phyloP scores from a whole-genome alignment of 139 green algal genomes.

The Chlorella vulgaris region DNA sequence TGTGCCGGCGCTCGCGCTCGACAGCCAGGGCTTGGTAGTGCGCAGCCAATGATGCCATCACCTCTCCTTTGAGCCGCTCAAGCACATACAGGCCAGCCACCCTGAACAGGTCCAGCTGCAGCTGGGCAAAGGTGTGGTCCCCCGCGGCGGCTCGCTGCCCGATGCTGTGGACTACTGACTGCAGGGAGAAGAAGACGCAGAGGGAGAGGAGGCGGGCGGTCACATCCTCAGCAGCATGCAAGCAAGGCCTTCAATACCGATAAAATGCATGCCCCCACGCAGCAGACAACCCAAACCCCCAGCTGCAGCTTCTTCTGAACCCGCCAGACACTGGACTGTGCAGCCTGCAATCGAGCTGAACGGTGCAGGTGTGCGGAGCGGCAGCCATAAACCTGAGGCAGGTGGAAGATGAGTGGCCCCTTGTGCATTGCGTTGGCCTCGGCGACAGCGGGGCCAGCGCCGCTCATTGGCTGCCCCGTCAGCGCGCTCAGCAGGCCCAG shows the following conservation, averaged over 20 bases:
- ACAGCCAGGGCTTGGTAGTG: slow-evolving; percentile 38
- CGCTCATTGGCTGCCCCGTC: slow-evolving; percentile 38
- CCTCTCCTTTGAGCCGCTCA: slow-evolving; percentile 40
- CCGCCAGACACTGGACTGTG: background rate
- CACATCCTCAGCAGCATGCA: background rate
- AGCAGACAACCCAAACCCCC: no score
- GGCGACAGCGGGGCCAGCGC: slow-evolving; percentile 25
- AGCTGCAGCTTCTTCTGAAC: background rate
- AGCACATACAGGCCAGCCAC: slow-evolving; percentile 27
- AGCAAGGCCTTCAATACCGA: no score
- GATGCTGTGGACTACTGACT: slow-evolving; percentile 22
- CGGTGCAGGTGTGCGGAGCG: no score
- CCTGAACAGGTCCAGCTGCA: slow-evolving; percentile 38
- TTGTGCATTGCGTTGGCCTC: slow-evolving; percentile 47
- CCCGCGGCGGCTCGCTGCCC: slow-evolving; percentile 13
- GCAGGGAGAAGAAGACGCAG: background rate
- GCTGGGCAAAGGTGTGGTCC: slow-evolving; percentile 24
- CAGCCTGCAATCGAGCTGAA: no score
- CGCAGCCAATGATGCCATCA: slow-evolving; percentile 24
- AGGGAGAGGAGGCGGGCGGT: background rate
- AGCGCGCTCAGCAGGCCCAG: slow-evolving; percentile 50
- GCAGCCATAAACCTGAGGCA: slow-evolving; percentile 47
- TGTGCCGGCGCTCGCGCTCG: background rate
- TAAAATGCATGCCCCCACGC: no score
- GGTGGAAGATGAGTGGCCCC: slow-evolving; percentile 47